Evolutionary conservation across 441 rosid genomes (phyloP).

Genomic region (Theobroma grandiflorum): DNA sequence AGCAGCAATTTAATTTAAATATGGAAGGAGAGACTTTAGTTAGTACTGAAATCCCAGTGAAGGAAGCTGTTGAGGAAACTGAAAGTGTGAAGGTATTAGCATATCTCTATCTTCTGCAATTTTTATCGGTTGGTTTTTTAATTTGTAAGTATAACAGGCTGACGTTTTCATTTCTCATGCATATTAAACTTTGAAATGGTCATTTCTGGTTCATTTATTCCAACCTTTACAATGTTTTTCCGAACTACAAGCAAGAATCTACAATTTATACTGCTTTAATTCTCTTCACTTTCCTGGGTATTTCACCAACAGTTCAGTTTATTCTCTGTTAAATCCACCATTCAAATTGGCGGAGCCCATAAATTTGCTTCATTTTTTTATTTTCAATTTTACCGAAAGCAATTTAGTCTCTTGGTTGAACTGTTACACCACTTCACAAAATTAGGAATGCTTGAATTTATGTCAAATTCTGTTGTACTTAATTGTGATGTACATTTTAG

Average conservation of each 20-base stretch:
- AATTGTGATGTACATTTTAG: neutral
- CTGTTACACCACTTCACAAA: neutral
- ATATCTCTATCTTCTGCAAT: constrained; percentile 10
- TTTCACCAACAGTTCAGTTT: neutral
- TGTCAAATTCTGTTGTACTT: neutral
- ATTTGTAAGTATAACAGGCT: neutral
- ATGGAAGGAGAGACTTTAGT: constrained; percentile 73
- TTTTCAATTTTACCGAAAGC: neutral
- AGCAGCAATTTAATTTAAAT: constrained; percentile 24
- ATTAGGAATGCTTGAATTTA: neutral
- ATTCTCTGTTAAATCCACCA: neutral
- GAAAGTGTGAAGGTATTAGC: constrained; percentile 62
- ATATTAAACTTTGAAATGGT: neutral
- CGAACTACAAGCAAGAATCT: neutral
- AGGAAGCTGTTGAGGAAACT: constrained; percentile 48
- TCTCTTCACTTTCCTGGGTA: neutral
- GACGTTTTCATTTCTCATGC: neutral
- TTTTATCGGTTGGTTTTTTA: neutral
- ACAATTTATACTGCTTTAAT: neutral
- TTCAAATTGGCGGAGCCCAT: neutral
- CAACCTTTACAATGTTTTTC: neutral
- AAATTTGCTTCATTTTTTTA: neutral
- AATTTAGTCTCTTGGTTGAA: neutral
- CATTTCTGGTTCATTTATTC: constrained; percentile 11
- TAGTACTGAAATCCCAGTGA: constrained; percentile 60